phyloP scores from a whole-genome alignment of 768 basidiomycete genomes.

The Rhodosporidiobolus sp. region DNA sequence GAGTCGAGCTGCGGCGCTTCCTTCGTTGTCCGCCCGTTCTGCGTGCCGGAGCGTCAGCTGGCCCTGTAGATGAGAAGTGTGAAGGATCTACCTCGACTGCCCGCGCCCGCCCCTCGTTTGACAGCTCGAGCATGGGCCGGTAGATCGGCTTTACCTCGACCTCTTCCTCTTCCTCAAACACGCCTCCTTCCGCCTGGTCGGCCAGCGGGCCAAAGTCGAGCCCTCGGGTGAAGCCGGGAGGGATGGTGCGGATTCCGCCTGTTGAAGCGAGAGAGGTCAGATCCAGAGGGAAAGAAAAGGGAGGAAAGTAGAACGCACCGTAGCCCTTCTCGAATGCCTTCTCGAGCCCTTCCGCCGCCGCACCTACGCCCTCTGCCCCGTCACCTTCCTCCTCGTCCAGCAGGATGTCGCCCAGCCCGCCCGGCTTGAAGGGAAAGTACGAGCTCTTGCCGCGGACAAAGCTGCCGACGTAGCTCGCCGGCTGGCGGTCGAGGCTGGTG shows the following conservation, averaged over 20 bases:
- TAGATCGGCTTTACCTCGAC: conserved; percentile 42
- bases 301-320: conserved; percentile 18
- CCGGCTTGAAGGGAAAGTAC: conserved; percentile 89
- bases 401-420: conserved; percentile 71
- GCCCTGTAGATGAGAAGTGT: no score
- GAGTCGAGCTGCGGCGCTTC: conserved; percentile 50
- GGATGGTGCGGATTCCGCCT: conserved; percentile 60
- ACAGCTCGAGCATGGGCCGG: conserved; percentile 41
- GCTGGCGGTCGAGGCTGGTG: conserved; percentile 78
- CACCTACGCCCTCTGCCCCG: conserved; percentile 37
- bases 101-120: conserved; percentile 14
- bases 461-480: conserved; percentile 63
- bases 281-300: not conserved
- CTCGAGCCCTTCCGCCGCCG: conserved; percentile 44
- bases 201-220: conserved; percentile 57
- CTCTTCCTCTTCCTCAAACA: conserved; percentile 46
- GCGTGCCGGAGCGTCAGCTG: not conserved
- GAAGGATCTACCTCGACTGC: not conserved
- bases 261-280: not conserved
- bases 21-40: not conserved
- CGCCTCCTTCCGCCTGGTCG: conserved; percentile 46
- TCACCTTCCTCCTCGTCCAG: conserved; percentile 52
- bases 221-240: conserved; percentile 80
- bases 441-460: conserved; percentile 94
- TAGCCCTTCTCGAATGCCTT: conserved; percentile 39